Evolutionary conservation across 768 basidiomycete species (phyloP).

Genomic region (Pholiota conissans): DNA sequence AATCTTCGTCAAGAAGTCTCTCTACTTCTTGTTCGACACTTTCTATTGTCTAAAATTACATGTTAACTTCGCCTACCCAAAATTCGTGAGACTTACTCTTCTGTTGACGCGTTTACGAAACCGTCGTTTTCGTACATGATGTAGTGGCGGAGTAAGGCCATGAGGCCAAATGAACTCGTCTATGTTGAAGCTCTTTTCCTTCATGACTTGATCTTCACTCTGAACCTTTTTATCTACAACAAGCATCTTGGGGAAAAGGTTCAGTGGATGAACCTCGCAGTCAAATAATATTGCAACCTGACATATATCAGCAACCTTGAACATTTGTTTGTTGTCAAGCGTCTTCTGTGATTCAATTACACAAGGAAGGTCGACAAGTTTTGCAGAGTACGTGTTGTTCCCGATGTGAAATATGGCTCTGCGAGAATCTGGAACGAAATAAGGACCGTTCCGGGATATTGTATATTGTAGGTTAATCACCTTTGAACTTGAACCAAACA

Average conservation of each 20-base stretch:
- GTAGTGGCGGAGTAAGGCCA: conserved; percentile 91
- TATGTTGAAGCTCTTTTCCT: conserved; percentile 75
- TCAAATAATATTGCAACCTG: conserved; percentile 55
- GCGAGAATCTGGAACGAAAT: conserved; percentile 67
- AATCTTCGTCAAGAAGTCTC: conserved; percentile 78
- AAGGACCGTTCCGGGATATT: background rate
- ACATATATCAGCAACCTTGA: conserved; percentile 98
- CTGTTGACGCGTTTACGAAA: conserved; percentile 90
- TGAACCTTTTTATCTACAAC: conserved; percentile 78
- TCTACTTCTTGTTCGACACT: conserved; percentile 94
- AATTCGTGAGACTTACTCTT: conserved; percentile 48
- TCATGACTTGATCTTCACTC: conserved; percentile 63
- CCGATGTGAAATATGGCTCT: conserved; percentile 88
- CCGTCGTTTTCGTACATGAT: conserved; percentile 86
- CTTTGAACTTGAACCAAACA: conserved; percentile 98
- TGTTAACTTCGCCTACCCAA: background rate
- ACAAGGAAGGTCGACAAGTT: conserved; percentile 94
- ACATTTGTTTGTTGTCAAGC: conserved; percentile 93
- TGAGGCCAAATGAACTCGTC: conserved; percentile 98
- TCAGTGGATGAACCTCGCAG: conserved; percentile 13
- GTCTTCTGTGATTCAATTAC: conserved; percentile 96
- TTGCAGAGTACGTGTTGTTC: conserved; percentile 78
- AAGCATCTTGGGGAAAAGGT: conserved; percentile 68
- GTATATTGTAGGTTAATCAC: conserved; percentile 35
- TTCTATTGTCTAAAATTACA: conserved; percentile 73